These are phyloP conservation scores for Phaseolus coccineus DNA, from an alignment of 331 rosid genomes.

Conservation along the genomic window DNA sequence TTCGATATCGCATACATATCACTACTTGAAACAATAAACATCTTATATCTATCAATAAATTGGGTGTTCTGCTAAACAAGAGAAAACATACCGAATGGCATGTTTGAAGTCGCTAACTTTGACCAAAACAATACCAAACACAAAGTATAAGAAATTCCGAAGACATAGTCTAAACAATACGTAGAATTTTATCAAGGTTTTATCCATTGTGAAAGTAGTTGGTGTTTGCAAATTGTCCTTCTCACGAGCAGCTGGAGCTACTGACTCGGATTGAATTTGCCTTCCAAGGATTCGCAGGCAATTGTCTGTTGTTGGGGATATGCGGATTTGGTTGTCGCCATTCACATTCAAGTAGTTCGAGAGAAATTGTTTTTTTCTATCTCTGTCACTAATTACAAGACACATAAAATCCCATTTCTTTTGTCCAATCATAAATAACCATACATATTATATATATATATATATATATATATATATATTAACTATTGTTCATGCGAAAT, in stretches of 20 bases:
- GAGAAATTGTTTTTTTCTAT: neutral
- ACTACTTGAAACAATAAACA: too few species aligned
- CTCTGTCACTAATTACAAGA: neutral
- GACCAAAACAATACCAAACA: too few species aligned
- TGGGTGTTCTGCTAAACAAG: too few species aligned
- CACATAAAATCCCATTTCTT: neutral
- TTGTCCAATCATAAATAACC: neutral
- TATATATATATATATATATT: too few species aligned
- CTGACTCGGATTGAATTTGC: neutral
- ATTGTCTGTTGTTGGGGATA: constrained; percentile 28
- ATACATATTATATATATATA: neutral
- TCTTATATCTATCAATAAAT: too few species aligned
- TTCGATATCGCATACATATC: too few species aligned
- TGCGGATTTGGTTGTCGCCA: constrained; percentile 5
- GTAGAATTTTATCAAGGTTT: neutral
- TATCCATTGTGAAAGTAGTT: neutral
- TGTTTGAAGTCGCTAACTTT: too few species aligned
- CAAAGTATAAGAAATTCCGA: too few species aligned
- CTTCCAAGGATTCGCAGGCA: neutral
- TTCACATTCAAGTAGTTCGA: constrained; percentile 12
- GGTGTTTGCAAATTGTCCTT: constrained; percentile 10
- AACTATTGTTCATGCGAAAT: neutral
- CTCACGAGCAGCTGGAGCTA: neutral
- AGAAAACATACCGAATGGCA: too few species aligned
- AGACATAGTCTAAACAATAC: too few species aligned